Percentiles rank a stretch among this genome's conserved stretches.
Conservation (phyloP, 2,329 filamentous ascomycete species). For the Aspergillus awamori region DNA sequence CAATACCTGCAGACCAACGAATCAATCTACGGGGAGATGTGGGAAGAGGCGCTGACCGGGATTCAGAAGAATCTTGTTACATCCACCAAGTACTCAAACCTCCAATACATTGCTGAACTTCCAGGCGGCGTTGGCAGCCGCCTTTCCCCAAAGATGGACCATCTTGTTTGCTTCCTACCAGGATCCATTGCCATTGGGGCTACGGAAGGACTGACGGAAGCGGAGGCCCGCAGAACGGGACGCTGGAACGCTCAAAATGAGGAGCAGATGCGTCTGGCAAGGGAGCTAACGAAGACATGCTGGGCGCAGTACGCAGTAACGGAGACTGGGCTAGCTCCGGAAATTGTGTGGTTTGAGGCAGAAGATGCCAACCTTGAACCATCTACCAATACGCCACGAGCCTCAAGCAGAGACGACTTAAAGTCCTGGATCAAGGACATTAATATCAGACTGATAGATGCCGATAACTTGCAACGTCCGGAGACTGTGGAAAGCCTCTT, state of each 20-base stretch:
- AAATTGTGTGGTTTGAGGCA: constrained; percentile 86
- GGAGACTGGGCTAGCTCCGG: constrained; percentile 80
- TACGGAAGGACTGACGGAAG: constrained; percentile 74
- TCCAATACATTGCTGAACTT: constrained; percentile 84
- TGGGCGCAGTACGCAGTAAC: constrained; percentile 95
- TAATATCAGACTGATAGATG: constrained; percentile 72
- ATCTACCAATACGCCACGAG: constrained; percentile 17
- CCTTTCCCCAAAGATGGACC: constrained; percentile 89
- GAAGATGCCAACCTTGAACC: constrained; percentile 56
- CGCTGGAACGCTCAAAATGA: constrained; percentile 77
- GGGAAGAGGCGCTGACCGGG: constrained; percentile 78
- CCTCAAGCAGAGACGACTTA: constrained; percentile 17
- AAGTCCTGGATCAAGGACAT: constrained; percentile 74
- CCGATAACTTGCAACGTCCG: constrained; percentile 87
- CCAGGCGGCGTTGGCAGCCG: constrained; percentile 67
- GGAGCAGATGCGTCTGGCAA: constrained; percentile 79
- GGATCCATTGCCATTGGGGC: constrained; percentile 86
- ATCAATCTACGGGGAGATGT: constrained; percentile 82
- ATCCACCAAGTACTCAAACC: constrained; percentile 74
- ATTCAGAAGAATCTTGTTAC: constrained; percentile 87
- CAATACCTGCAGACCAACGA: constrained; percentile 92
- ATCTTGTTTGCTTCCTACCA: constrained; percentile 92
- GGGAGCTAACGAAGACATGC: constrained; percentile 89
- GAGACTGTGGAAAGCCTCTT: constrained; percentile 91
- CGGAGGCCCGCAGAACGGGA: constrained; percentile 68